phyloP scores from a whole-genome alignment of 257 asterid genomes.

The Solanum corneliomulleri region DNA sequence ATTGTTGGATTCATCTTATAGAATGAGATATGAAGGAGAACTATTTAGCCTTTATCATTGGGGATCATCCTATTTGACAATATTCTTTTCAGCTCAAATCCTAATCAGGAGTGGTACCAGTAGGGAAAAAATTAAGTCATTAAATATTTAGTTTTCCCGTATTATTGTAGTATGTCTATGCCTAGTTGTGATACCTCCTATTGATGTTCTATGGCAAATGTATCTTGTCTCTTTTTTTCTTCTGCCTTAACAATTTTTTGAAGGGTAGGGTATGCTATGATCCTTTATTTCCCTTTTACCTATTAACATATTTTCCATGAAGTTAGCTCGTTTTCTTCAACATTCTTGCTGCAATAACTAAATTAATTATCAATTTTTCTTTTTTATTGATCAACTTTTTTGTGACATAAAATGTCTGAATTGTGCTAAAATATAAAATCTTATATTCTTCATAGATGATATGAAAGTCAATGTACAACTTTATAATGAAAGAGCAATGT shows the following conservation, averaged over 20 bases:
- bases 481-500: conserved; percentile 58
- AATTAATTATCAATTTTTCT: not conserved
- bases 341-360: not conserved
- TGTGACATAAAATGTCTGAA: not conserved
- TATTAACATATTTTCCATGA: not conserved
- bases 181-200: not conserved
- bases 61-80: not conserved
- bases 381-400: not conserved
- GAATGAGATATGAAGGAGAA: not conserved
- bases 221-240: not conserved
- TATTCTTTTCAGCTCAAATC: not conserved
- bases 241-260: not conserved
- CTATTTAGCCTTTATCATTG: not conserved
- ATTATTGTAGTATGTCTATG: not conserved
- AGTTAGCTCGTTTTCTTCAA: not conserved
- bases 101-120: not conserved
- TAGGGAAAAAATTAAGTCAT: not conserved
- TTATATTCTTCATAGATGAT: conserved; percentile 43
- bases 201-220: not conserved
- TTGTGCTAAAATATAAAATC: not conserved
- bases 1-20: not conserved
- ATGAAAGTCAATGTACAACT: conserved; percentile 67
- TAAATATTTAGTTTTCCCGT: not conserved
- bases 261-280: not conserved
- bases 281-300: not conserved